These are phyloP conservation scores for Colletotrichum lindemuthianum DNA, from an alignment of 2,329 filamentous ascomycete genomes.

Conservation along the genomic window DNA sequence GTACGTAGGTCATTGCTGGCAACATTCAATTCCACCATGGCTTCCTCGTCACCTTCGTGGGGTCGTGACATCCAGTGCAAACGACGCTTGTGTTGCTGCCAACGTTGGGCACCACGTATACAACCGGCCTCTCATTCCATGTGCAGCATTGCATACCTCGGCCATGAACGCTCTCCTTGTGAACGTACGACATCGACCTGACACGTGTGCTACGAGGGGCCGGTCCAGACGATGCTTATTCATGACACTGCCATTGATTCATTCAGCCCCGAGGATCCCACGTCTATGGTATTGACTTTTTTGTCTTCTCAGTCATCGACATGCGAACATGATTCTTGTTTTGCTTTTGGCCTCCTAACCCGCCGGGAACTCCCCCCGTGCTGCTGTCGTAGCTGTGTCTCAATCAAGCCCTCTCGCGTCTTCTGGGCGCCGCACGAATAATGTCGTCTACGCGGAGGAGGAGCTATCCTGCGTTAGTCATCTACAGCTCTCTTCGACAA, in stretches of 20 bases:
- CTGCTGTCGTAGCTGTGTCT: constrained; percentile 38
- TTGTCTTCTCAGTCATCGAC: constrained; percentile 19
- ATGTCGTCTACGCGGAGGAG: constrained; percentile 97
- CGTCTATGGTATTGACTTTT: constrained; percentile 36
- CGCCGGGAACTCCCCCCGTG: constrained; percentile 22
- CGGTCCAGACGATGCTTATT: not conserved
- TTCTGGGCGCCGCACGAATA: constrained; percentile 89
- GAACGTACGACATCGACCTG: too few species aligned
- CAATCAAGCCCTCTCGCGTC: constrained; percentile 75
- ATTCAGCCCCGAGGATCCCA: constrained; percentile 32
- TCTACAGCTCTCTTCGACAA: not conserved
- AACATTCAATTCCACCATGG: too few species aligned
- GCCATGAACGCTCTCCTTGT: too few species aligned
- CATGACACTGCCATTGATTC: constrained; percentile 35
- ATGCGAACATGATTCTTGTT: constrained; percentile 24
- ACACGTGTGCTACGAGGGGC: too few species aligned
- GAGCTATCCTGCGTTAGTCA: constrained; percentile 63
- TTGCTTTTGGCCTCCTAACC: constrained; percentile 17
- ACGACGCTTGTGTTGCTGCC: too few species aligned
- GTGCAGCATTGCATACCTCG: too few species aligned
- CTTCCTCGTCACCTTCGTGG: too few species aligned
- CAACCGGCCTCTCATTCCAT: too few species aligned
- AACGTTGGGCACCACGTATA: too few species aligned
- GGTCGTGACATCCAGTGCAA: too few species aligned
- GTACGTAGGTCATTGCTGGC: too few species aligned